These are phyloP conservation scores for Astragalus membranaceus DNA, from an alignment of 306 rosid species.

Conservation along the genomic window DNA sequence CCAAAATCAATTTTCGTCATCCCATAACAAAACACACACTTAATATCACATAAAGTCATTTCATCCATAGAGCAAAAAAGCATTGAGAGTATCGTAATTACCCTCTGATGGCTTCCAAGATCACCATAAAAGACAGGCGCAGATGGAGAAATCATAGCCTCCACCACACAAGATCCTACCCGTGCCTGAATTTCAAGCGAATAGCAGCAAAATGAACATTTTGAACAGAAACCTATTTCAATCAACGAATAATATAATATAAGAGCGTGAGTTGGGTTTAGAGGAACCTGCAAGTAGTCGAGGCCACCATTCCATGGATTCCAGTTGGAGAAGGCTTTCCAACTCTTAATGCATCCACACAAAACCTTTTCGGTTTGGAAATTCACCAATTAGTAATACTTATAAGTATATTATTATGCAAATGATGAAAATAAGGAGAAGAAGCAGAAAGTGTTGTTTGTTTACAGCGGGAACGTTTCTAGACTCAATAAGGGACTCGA, in stretches of 20 bases:
- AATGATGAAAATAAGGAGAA: background rate
- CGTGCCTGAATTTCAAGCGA: constrained; percentile 40
- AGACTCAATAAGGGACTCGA: constrained; percentile 28
- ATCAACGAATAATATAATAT: background rate
- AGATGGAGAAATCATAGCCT: constrained; percentile 74
- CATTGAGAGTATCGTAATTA: constrained; percentile 20
- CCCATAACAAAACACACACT: background rate
- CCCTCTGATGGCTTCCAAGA: constrained; percentile 91
- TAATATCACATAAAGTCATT: background rate
- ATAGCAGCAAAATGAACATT: background rate
- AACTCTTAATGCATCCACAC: constrained; percentile 48
- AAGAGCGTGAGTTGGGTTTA: background rate
- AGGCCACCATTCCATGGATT: constrained; percentile 71
- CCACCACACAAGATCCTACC: constrained; percentile 68
- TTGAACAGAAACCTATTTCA: background rate
- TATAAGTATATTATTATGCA: background rate
- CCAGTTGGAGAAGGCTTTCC: constrained; percentile 69
- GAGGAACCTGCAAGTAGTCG: constrained; percentile 64
- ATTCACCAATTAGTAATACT: background rate
- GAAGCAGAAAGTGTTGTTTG: constrained; percentile 3
- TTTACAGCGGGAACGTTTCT: constrained; percentile 34
- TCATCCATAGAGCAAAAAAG: background rate
- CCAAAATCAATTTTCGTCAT: too few relatives aligned
- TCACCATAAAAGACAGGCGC: constrained; percentile 84
- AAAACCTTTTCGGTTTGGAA: constrained; percentile 42